Base-by-base conservation (phyloP, 1,284 basidiomycete genomes). In the Ustilago sp. region DNA sequence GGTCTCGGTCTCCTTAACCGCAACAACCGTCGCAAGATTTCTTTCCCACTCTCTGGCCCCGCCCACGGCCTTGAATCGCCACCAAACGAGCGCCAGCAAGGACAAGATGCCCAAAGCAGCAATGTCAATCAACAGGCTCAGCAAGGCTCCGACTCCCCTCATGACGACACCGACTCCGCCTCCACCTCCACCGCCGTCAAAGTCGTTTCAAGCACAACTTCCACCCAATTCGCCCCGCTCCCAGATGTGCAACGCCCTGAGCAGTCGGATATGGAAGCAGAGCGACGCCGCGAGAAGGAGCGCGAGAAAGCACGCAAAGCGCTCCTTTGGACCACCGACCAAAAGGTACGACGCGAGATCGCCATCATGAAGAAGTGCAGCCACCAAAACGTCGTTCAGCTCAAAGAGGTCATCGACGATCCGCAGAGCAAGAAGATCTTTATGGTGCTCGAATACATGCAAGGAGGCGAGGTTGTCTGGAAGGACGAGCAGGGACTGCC, bases 381-480 rank as follows among this genome's bases (percentile, higher is more conserved):
- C 68, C 95, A 99, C 86, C 91, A 92, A 0, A 93, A 99, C 84
- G 92, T 99, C 66, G 96, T 99, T 6, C 90, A 92, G 74, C 89
- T 99, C 71, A 91, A 92, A 82, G 95, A 98, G 86, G 95, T 98
- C 83, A 97, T 99, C 80, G 95, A 99, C 86, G 96, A 98, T 87
- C 91, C 92, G 31, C 90, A 93, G 72, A 91, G 91, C 70, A 93
- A 93, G 85, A 94, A 93, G 88, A 93, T 98, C 48, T 97, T 94
- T 87, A 93, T 99, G 91, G 94, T 98, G 54, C 93, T 99, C 90
- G 96, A 99, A 86, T 98, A 94, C 87, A 93, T 98, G 83, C 92
- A 91, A 17, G 95, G 95, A 35, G 96, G 97, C 45, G 95, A 98
- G 87, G 91, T 99, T 55, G 91, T 92, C 80, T 99, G 96, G 95